Percentiles rank a stretch among this genome's conserved stretches.
Evolutionary conservation across 257 asterid genomes (phyloP).

Genomic region (Plantago major): DNA sequence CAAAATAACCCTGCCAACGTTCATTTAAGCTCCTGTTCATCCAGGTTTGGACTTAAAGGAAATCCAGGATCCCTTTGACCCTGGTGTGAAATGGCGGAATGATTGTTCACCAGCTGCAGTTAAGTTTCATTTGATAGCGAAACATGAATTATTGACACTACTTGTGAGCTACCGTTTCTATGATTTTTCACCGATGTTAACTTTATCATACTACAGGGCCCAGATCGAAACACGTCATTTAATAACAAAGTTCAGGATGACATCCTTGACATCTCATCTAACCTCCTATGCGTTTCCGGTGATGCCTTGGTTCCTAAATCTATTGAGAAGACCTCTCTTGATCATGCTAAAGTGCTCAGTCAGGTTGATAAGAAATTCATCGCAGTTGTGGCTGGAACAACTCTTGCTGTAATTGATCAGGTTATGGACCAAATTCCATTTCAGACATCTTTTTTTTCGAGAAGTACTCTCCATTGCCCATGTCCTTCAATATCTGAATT

Average conservation of each 20-base stretch:
- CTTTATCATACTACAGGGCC: constrained; percentile 37
- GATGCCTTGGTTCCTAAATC: constrained; percentile 69
- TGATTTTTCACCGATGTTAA: constrained; percentile 17
- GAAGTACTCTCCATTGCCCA: too few species aligned
- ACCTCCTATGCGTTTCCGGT: constrained; percentile 52
- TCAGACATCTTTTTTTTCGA: neutral
- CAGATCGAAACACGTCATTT: constrained; percentile 17
- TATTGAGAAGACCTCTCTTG: constrained; percentile 67
- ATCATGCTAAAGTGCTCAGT: constrained; percentile 71
- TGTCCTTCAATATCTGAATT: too few species aligned
- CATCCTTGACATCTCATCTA: constrained; percentile 68
- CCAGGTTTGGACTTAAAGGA: constrained; percentile 41
- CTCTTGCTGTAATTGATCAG: constrained; percentile 86
- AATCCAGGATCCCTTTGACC: constrained; percentile 30
- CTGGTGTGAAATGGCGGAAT: constrained; percentile 54
- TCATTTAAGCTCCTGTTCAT: constrained; percentile 18
- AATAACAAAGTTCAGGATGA: constrained; percentile 36
- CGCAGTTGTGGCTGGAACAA: constrained; percentile 71
- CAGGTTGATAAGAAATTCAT: constrained; percentile 97
- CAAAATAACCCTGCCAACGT: constrained; percentile 14
- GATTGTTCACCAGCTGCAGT: constrained; percentile 36
- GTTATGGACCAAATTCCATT: constrained; percentile 26
- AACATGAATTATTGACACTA: constrained; percentile 20
- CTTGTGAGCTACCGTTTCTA: constrained; percentile 16
- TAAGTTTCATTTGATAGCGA: constrained; percentile 27